Evolutionary conservation across 169 alveolate genomes (phyloP), one percentile per base, ranked within the genome.

Genomic region (Babesia ovata): DNA sequence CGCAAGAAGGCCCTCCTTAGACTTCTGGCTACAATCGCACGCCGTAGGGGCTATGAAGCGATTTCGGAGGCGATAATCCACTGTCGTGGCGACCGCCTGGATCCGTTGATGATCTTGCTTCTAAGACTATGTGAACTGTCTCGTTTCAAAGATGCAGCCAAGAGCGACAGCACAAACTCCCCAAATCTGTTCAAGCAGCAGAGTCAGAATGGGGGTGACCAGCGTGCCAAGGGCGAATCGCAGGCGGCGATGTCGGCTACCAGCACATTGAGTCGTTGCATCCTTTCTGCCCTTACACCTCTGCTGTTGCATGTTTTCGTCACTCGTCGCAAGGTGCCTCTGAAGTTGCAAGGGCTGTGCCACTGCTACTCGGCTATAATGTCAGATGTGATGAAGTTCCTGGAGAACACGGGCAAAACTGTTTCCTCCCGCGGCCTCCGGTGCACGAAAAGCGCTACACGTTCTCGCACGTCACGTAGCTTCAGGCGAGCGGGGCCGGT

Each of bases 261-360:
- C 33, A 17, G 67, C 44, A 52, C 58, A 0, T 58, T 77, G 44
- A 69, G 73, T 49, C 67, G 75, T 22, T 57, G 57, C 42, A 63
- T 77, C 39, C 86, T 77, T 4, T 60, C 72, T 21, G 53, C 86
- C 24, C 12, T 77, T 36, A 71, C 75, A 7, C 86, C 86, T 6
- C 19, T 45, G 19, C 48, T 77, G 13, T 61, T 77, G 24, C 75
- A 77, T 46, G 66, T 71, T 8, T 67, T 50, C 49, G 44, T 54
- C 4, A 42, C 66, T 36, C 26, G 86, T 2, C 29, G 72, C 26
- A 58, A 59, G 65, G 71, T 16, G 11, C n/a, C 58, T 19, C 21
- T 57, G 29, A 10, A 24, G 17, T 21, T 9, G 21, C 84, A 62
- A 17, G 49, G 33, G 16, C 24, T 26, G 13, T 56, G 61, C 45